Conservation (phyloP, 192 early-diverging fungal species). For the Coemansia biformis region DNA sequence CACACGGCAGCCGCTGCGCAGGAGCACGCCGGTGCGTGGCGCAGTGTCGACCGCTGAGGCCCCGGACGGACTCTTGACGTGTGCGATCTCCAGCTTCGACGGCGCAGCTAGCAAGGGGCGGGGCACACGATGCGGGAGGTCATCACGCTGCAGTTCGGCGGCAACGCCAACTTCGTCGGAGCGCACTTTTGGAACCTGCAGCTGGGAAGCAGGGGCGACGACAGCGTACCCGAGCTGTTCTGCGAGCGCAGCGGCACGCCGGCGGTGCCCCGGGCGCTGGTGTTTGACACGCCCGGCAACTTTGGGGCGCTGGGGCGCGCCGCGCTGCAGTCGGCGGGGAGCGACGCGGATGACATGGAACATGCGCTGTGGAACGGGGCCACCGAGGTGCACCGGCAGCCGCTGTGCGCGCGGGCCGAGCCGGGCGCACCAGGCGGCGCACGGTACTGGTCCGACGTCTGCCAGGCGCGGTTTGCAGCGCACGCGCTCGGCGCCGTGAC, state of each 20-base stretch:
- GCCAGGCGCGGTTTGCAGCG: constrained; percentile 66
- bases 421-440: constrained; percentile 1
- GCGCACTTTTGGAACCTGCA: constrained; percentile 88
- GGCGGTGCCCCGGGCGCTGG: constrained; percentile 70
- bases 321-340: constrained; percentile 9
- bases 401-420: background rate
- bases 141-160: constrained; percentile 89
- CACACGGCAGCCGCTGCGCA: too few species aligned
- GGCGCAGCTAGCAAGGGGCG: too few species aligned
- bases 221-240: constrained; percentile 48
- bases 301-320: constrained; percentile 23
- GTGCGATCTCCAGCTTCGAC: too few species aligned
- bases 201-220: constrained; percentile 44
- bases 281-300: constrained; percentile 74
- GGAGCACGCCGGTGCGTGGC: too few species aligned
- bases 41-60: too few species aligned
- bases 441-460: constrained; percentile 75
- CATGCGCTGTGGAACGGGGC: constrained; percentile 21
- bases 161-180: constrained; percentile 78
- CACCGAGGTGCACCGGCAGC: constrained; percentile 34
- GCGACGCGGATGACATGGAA: constrained; percentile 8
- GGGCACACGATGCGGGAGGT: constrained; percentile 82
- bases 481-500: constrained; percentile 54
- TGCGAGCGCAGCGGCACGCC: constrained; percentile 47
- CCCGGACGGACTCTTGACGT: too few species aligned